phyloP scores from a whole-genome alignment of 2,329 filamentous ascomycete genomes.

The Colletotrichum musae region DNA sequence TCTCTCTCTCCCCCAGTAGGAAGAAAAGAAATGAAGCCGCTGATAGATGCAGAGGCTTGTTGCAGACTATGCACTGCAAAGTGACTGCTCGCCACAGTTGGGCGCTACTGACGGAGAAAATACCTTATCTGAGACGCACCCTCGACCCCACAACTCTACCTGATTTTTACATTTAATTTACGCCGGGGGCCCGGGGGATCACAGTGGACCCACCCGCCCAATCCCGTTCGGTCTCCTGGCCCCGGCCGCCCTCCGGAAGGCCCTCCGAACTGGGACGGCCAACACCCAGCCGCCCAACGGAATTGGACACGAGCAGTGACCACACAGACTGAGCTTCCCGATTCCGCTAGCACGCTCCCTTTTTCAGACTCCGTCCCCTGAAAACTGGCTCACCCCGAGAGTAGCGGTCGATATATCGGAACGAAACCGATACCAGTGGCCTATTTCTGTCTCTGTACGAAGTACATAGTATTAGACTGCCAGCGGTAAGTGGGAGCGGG shows the following conservation, averaged over 20 bases:
- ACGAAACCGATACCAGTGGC: background rate
- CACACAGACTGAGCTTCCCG: constrained; percentile 3
- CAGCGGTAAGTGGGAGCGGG: constrained; percentile 20
- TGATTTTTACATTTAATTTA: constrained; percentile 34
- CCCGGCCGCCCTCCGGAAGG: background rate
- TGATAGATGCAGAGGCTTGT: background rate
- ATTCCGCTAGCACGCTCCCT: constrained; percentile 10
- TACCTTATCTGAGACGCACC: constrained; percentile 32
- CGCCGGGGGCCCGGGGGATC: constrained; percentile 4
- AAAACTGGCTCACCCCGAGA: background rate
- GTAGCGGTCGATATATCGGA: constrained; percentile 15
- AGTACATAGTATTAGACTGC: background rate
- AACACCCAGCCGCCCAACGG: constrained; percentile 9
- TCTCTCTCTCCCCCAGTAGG: no score
- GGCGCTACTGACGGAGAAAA: constrained; percentile 25
- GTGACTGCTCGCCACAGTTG: background rate
- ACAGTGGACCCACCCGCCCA: constrained; percentile 6
- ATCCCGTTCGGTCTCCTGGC: constrained; percentile 16
- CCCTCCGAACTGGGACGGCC: constrained; percentile 28
- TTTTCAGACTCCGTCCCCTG: background rate
- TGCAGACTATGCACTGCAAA: background rate
- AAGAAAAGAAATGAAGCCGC: background rate
- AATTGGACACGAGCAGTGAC: background rate
- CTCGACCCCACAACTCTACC: constrained; percentile 28
- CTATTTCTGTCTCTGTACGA: background rate